phyloP scores from a whole-genome alignment of 1,284 basidiomycete genomes.

The Ustilago curta region DNA sequence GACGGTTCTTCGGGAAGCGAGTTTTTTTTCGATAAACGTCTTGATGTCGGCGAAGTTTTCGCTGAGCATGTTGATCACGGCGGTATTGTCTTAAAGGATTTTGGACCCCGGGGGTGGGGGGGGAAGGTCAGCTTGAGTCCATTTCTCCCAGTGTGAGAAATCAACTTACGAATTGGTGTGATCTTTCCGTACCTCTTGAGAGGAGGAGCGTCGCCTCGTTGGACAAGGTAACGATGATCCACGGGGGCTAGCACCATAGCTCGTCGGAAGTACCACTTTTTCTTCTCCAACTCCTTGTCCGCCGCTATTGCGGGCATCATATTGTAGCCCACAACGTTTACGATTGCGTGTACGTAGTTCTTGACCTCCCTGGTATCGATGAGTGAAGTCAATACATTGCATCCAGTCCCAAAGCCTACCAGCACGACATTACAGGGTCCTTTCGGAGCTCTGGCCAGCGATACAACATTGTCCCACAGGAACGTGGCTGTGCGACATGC shows the following conservation, averaged over 20 bases:
- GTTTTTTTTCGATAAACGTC: conserved; percentile 28
- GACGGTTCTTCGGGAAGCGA: background rate
- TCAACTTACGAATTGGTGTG: conserved; percentile 27
- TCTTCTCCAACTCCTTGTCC: conserved; percentile 5
- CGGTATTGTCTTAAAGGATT: too few species aligned
- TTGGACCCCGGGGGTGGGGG: too few species aligned
- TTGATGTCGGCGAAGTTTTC: conserved; percentile 17
- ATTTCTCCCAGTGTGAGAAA: background rate
- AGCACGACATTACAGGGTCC: conserved; percentile 79
- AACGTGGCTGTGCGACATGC: conserved; percentile 71
- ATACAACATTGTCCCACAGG: conserved; percentile 94
- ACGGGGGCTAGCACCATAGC: conserved; percentile 35
- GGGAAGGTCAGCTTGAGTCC: background rate
- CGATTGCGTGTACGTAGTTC: conserved; percentile 44
- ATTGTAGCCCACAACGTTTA: conserved; percentile 53
- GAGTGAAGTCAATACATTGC: conserved; percentile 79
- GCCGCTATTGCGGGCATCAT: conserved; percentile 36
- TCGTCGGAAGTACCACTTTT: conserved; percentile 44
- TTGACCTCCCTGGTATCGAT: conserved; percentile 72
- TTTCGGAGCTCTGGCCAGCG: conserved; percentile 71
- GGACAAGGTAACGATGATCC: conserved; percentile 33
- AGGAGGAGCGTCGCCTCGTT: conserved; percentile 20
- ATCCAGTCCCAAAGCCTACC: conserved; percentile 87
- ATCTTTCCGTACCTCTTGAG: conserved; percentile 40
- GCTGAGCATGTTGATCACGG: conserved; percentile 35